phyloP scores from a whole-genome alignment of 2,329 filamentous ascomycete genomes.

The Nannizziopsis arthrosporioides region DNA sequence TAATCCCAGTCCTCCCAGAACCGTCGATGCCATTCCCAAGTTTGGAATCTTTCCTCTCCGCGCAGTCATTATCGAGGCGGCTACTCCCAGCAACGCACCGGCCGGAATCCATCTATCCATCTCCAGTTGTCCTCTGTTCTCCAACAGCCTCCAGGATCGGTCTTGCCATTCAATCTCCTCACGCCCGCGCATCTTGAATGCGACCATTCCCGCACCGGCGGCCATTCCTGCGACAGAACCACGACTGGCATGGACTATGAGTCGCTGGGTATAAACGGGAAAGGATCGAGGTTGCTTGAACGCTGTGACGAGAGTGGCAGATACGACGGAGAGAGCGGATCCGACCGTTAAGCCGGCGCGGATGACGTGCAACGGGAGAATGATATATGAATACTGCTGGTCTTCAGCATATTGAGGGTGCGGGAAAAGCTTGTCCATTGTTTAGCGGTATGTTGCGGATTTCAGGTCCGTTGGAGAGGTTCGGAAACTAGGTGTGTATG shows the following conservation, averaged over 20 bases:
- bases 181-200: conserved; percentile 6
- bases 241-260: conserved; percentile 10
- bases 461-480: too few species aligned
- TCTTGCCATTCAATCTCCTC: conserved; percentile 13
- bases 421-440: conserved; percentile 12
- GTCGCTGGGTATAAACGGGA: conserved; percentile 3
- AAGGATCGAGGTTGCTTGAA: conserved; percentile 7
- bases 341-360: conserved; percentile 9
- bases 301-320: conserved; percentile 5
- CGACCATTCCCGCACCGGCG: conserved; percentile 3
- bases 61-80: conserved; percentile 2
- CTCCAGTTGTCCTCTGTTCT: conserved; percentile 8
- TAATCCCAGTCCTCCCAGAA: conserved; percentile 9
- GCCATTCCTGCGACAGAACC: conserved; percentile 9
- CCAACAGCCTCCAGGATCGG: conserved; percentile 9
- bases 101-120: conserved; percentile 6
- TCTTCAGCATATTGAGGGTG: conserved; percentile 12
- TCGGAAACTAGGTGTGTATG: too few species aligned
- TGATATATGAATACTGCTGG: conserved; percentile 7
- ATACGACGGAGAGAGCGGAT: conserved; percentile 8
- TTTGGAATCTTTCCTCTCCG: conserved; percentile 8
- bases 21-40: neutral
- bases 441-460: neutral
- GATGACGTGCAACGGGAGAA: conserved; percentile 10
- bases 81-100: conserved; percentile 7